Conservation (phyloP, 2,329 filamentous ascomycete genomes). For the Exophiala phaeomuriformis region DNA sequence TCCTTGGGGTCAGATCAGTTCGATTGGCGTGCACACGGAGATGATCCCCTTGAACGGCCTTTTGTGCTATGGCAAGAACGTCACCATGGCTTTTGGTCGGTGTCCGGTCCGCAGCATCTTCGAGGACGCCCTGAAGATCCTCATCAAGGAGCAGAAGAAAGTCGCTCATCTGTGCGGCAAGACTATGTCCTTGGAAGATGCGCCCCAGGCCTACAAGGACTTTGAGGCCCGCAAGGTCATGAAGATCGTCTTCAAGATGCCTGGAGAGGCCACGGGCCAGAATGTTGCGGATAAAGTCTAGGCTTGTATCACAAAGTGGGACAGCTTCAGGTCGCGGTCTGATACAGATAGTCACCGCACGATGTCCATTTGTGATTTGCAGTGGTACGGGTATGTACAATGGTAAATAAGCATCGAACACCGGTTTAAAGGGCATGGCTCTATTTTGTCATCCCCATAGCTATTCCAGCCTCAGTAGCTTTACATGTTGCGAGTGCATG, state of each 20-base stretch:
- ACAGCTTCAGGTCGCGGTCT: background rate
- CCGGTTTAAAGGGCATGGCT: too few species aligned
- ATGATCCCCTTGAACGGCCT: constrained; percentile 19
- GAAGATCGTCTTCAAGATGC: constrained; percentile 25
- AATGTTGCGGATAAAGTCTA: constrained; percentile 37
- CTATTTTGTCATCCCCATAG: too few species aligned
- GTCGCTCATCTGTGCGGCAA: constrained; percentile 26
- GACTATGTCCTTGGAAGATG: constrained; percentile 27
- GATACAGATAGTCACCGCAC: background rate
- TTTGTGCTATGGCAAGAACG: constrained; percentile 27
- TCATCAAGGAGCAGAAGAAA: constrained; percentile 28
- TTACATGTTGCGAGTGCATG: too few species aligned
- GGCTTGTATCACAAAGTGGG: background rate
- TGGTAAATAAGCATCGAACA: too few species aligned
- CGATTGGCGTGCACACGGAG: constrained; percentile 28
- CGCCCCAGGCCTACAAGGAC: constrained; percentile 26
- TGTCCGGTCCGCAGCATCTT: constrained; percentile 28
- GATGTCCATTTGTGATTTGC: too few species aligned
- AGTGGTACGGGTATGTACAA: too few species aligned
- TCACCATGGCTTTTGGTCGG: constrained; percentile 27
- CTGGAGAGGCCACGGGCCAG: constrained; percentile 16
- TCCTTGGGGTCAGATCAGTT: constrained; percentile 26
- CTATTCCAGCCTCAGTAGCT: too few species aligned
- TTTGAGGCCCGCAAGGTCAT: constrained; percentile 26
- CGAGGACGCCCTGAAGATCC: constrained; percentile 23